Base-by-base conservation (phyloP, 768 basidiomycete genomes). In the Tulasnella sp. region DNA sequence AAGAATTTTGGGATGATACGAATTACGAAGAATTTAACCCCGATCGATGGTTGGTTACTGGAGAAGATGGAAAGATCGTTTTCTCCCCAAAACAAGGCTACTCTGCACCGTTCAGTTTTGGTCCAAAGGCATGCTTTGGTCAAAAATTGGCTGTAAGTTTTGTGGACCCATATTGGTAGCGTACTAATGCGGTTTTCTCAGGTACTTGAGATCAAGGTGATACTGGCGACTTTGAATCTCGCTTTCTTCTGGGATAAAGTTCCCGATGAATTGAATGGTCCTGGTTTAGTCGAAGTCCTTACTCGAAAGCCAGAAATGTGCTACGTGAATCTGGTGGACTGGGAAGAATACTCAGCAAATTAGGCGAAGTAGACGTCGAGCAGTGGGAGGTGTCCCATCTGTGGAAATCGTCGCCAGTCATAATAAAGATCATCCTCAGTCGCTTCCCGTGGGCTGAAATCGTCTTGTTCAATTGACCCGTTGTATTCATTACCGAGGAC, bases 221-320 rank as follows among this genome's bases (percentile, higher is more conserved):
- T 28, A 29, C 32, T 47, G 7, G 45, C 45, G 3, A 47, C 45
- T n/a, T 33, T 47, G 10, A 47, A 47, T 12, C 32, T 47, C 3
- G 45, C 45, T 9, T 47, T 47, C 45, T 47, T 47, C 32, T 35
- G 32, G 28, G 22, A 31, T 16, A 31, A 47, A 13, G 45, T 47
- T 5, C 45, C 45, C 20, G 29, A 31, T 33, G 45, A 47, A 34
- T 31, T 47, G 6, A 24, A 22, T 1, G 29, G 45, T n/a, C n/a
- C n/a, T n/a, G n/a, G n/a, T n/a, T n/a, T n/a, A n/a, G n/a, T n/a
- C n/a, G n/a, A n/a, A n/a, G n/a, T n/a, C n/a, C n/a, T n/a, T n/a
- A n/a, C n/a, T n/a, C n/a, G n/a, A n/a, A n/a, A n/a, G n/a, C n/a
- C n/a, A n/a, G n/a, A n/a, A n/a, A n/a, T n/a, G n/a, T n/a, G n/a